Percentiles rank a stretch among this genome's conserved stretches.
phyloP scores from a whole-genome alignment of 441 rosid genomes.

The Mallotus japonicus region DNA sequence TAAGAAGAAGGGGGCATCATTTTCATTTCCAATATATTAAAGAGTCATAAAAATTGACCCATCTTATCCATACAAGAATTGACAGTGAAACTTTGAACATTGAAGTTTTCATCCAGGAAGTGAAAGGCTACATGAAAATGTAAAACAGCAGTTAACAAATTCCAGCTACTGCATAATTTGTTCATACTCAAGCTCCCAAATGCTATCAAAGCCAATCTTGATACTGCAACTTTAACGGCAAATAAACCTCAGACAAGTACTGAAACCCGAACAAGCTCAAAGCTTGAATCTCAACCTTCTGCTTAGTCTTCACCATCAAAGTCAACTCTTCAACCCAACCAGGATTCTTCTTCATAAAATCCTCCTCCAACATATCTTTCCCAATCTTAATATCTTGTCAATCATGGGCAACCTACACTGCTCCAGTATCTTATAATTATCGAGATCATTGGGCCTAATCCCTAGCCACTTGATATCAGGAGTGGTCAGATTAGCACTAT shows the following conservation, averaged over 20 bases:
- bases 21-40: too few relatives aligned
- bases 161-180: too few relatives aligned
- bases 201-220: conserved; percentile 79
- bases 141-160: neutral
- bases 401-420: conserved; percentile 95
- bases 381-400: conserved; percentile 98
- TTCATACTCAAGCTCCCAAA: neutral
- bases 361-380: conserved; percentile 89
- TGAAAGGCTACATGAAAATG: neutral
- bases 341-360: conserved; percentile 96
- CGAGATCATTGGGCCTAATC: conserved; percentile 88
- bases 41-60: too few relatives aligned
- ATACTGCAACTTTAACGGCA: conserved; percentile 96
- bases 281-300: conserved; percentile 99
- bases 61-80: too few relatives aligned
- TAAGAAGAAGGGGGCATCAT: too few relatives aligned
- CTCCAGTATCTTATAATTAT: conserved; percentile 87
- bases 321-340: conserved; percentile 97
- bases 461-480: conserved; percentile 98
- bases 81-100: too few relatives aligned
- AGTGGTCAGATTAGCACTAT: conserved; percentile 89
- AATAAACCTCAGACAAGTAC: conserved; percentile 89
- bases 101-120: neutral
- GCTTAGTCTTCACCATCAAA: conserved; percentile 93
- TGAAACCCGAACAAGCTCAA: conserved; percentile 91